phyloP scores from a whole-genome alignment of 352 stramenopile species.

The Pythium phragmiticola region DNA sequence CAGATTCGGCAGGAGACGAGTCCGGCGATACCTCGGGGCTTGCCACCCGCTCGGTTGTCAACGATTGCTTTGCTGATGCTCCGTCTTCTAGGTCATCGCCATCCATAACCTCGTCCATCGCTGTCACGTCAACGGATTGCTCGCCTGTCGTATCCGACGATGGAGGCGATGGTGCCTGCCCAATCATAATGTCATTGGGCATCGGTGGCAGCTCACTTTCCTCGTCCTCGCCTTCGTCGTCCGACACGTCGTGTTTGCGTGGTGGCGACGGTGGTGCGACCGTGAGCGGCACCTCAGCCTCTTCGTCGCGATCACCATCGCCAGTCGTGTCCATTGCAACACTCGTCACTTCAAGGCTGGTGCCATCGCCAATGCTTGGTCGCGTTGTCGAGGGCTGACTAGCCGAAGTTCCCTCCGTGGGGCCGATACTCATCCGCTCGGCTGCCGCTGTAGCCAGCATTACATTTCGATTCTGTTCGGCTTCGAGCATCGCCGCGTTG shows the following conservation, averaged over 20 bases:
- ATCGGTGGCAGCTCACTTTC: constrained; percentile 9
- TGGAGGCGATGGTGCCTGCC: neutral
- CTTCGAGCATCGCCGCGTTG: neutral
- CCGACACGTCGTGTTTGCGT: constrained; percentile 23
- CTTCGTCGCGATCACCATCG: constrained; percentile 5
- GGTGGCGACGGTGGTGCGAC: constrained; percentile 24
- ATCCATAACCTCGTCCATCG: neutral
- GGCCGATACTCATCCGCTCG: neutral
- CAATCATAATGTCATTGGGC: constrained; percentile 17
- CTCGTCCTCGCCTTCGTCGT: constrained; percentile 12
- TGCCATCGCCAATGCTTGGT: constrained; percentile 3
- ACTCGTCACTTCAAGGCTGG: neutral
- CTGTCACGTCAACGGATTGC: neutral
- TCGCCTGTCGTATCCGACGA: constrained; percentile 5
- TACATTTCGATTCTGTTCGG: neutral
- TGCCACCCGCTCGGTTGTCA: neutral
- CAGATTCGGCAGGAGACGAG: constrained; percentile 18
- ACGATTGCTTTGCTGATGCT: neutral
- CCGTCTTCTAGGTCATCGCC: neutral
- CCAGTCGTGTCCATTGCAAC: neutral
- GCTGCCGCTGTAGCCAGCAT: neutral
- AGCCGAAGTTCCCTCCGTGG: neutral
- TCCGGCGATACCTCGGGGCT: constrained; percentile 22
- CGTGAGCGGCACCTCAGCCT: neutral
- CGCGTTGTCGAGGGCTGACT: neutral